Evolutionary conservation across 352 stramenopile species (phyloP).

Genomic region (Globisporangium irregulare): DNA sequence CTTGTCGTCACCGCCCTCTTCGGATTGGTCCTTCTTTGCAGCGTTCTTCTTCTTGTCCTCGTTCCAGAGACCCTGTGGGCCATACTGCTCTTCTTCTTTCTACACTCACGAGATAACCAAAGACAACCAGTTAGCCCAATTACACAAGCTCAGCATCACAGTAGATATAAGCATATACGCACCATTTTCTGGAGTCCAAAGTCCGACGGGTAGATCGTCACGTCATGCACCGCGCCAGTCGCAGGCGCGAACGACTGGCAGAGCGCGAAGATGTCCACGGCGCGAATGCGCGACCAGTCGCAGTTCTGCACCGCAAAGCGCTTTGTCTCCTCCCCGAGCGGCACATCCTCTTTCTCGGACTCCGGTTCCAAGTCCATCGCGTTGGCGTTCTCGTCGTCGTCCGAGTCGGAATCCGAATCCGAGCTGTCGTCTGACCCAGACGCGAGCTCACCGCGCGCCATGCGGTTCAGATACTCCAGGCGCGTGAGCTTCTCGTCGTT

Average conservation of each 20-base stretch:
- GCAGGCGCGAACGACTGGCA: slow-evolving; percentile 92
- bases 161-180: slow-evolving; percentile 4
- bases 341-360: slow-evolving; percentile 74
- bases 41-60: slow-evolving; percentile 35
- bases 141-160: background rate
- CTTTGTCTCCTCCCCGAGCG: slow-evolving; percentile 79
- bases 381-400: slow-evolving; percentile 37
- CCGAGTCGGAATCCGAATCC: slow-evolving; percentile 29
- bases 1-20: slow-evolving; percentile 18
- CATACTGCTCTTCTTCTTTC: slow-evolving; percentile 79
- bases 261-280: slow-evolving; percentile 95
- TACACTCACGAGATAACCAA: slow-evolving; percentile 21
- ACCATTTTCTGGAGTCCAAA: slow-evolving; percentile 95
- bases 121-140: background rate
- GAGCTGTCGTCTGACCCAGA: slow-evolving; percentile 43
- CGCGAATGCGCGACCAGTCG: slow-evolving; percentile 95
- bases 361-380: slow-evolving; percentile 33
- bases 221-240: slow-evolving; percentile 84
- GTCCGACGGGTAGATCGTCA: slow-evolving; percentile 96
- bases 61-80: slow-evolving; percentile 60
- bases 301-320: slow-evolving; percentile 94
- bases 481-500: slow-evolving; percentile 68
- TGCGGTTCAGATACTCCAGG: slow-evolving; percentile 84
- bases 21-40: slow-evolving; percentile 15
- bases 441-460: slow-evolving; percentile 77